A percentile compares a stretch with the other conserved stretches of the same genome.
phyloP scores from a whole-genome alignment of 768 basidiomycete genomes.

The Pisolithus marmoratus region DNA sequence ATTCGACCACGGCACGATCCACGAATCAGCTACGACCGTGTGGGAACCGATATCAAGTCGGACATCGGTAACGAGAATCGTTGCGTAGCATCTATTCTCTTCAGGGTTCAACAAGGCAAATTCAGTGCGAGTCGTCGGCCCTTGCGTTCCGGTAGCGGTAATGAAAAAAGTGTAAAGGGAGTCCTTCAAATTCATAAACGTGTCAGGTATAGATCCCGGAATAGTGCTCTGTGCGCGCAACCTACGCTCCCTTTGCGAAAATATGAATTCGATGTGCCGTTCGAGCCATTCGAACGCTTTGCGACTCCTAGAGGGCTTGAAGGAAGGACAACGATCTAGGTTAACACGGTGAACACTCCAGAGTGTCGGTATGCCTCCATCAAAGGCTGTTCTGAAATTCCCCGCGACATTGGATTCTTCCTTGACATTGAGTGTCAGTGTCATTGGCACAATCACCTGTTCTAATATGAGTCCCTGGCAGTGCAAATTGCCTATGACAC shows the following conservation, averaged over 20 bases:
- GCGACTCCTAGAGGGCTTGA: slow-evolving; percentile 19
- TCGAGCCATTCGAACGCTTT: slow-evolving; percentile 27
- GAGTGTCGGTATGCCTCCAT: slow-evolving; percentile 6
- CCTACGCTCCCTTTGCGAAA: slow-evolving; percentile 27
- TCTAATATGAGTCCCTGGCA: neutral
- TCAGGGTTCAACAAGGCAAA: slow-evolving; percentile 15
- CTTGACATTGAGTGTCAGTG: slow-evolving; percentile 9
- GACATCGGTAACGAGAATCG: slow-evolving; percentile 43
- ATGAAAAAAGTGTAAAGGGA: slow-evolving; percentile 26
- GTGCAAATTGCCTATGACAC: neutral
- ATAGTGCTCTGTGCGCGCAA: neutral
- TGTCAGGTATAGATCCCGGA: slow-evolving; percentile 7
- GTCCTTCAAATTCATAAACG: slow-evolving; percentile 29
- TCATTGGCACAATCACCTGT: slow-evolving; percentile 21
- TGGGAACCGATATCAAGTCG: slow-evolving; percentile 44
- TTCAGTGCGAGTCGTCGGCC: slow-evolving; percentile 10
- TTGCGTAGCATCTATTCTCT: slow-evolving; percentile 21
- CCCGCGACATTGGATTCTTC: slow-evolving; percentile 15
- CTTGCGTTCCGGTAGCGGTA: slow-evolving; percentile 18
- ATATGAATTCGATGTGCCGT: slow-evolving; percentile 25
- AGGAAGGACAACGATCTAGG: slow-evolving; percentile 28
- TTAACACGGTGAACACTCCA: slow-evolving; percentile 39
- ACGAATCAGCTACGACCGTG: slow-evolving; percentile 50
- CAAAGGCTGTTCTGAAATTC: slow-evolving; percentile 25
- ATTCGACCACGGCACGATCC: slow-evolving; percentile 34